These are phyloP conservation scores for Neurospora sp. DNA, from an alignment of 2,329 filamentous ascomycete genomes.

Conservation along the genomic window DNA sequence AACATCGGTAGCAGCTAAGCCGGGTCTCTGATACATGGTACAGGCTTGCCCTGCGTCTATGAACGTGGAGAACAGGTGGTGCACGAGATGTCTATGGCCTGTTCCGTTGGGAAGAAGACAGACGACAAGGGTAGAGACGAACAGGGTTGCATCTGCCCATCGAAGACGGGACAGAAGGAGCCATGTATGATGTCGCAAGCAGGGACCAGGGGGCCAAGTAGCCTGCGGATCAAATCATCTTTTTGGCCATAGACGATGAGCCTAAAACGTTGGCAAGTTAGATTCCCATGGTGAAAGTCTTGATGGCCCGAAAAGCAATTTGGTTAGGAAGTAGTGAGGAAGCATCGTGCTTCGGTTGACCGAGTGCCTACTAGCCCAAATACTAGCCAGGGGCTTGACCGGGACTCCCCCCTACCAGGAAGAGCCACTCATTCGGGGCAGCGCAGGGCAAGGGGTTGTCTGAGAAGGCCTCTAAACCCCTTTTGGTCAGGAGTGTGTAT, in stretches of 20 bases:
- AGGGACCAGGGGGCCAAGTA: constrained; percentile 16
- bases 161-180: constrained; percentile 28
- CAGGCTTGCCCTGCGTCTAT: constrained; percentile 28
- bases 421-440: not conserved
- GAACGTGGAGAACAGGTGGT: constrained; percentile 21
- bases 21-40: constrained; percentile 34
- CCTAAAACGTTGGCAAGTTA: not conserved
- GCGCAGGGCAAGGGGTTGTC: not conserved
- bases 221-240: constrained; percentile 5
- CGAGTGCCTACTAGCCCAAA: not conserved
- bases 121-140: constrained; percentile 12
- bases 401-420: not conserved
- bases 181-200: constrained; percentile 23
- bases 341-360: not conserved
- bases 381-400: not conserved
- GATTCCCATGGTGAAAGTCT: not conserved
- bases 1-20: constrained; percentile 42
- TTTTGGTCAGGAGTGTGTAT: not conserved
- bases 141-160: constrained; percentile 31
- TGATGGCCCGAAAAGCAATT: not conserved
- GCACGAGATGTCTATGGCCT: constrained; percentile 29
- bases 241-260: not conserved
- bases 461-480: not conserved
- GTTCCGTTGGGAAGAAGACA: constrained; percentile 24
- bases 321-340: not conserved